Evolutionary conservation across 169 alveolate genomes (phyloP).

Genomic region (Plasmodium yoelii): DNA sequence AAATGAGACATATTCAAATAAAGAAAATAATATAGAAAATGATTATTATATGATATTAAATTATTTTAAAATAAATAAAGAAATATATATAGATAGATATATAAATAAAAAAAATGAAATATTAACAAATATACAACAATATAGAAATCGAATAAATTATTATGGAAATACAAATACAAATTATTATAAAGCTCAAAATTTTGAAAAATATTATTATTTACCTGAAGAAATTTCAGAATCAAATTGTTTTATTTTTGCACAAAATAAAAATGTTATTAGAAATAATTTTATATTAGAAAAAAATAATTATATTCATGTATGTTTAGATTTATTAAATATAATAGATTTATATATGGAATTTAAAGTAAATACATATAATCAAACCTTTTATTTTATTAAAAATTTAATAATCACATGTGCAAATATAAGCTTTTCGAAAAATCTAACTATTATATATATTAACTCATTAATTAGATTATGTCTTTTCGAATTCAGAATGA

Average conservation of each 20-base stretch:
- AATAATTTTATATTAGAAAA: constrained; percentile 18
- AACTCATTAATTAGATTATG: constrained; percentile 49
- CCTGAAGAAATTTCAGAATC: constrained; percentile 38
- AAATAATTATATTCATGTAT: constrained; percentile 23
- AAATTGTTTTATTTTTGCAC: constrained; percentile 33
- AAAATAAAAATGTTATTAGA: constrained; percentile 13
- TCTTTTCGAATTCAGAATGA: constrained; percentile 70
- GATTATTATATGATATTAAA: constrained; percentile 6
- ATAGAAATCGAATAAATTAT: constrained; percentile 29
- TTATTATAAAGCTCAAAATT: constrained; percentile 16
- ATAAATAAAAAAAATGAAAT: constrained; percentile 30
- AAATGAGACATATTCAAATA: not conserved
- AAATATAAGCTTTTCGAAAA: constrained; percentile 49
- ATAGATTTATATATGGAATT: constrained; percentile 75
- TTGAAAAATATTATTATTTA: constrained; percentile 35
- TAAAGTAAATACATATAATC: constrained; percentile 24
- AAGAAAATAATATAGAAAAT: constrained; percentile 4
- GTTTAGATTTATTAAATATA: constrained; percentile 56
- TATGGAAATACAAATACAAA: constrained; percentile 39
- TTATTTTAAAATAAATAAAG: constrained; percentile 49
- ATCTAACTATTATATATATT: constrained; percentile 31
- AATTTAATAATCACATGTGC: constrained; percentile 59
- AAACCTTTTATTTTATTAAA: constrained; percentile 65
- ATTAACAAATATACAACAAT: constrained; percentile 8
- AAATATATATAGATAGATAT: constrained; percentile 40